Conservation (phyloP, 2,329 filamentous ascomycete genomes). For the Pseudogymnoascus sp. region DNA sequence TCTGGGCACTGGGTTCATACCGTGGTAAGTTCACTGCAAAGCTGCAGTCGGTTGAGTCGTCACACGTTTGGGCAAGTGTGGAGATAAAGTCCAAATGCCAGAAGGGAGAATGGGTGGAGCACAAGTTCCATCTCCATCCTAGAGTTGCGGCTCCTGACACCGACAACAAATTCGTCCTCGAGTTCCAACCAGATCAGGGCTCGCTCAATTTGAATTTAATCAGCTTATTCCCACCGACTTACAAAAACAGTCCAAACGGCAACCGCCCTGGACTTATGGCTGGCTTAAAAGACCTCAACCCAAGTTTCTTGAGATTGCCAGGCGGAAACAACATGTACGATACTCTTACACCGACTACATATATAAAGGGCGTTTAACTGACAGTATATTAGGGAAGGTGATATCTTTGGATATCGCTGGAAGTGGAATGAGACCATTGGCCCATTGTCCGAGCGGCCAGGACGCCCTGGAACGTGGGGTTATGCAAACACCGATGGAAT, state of each 20-base stretch:
- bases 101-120: conserved; percentile 19
- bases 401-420: conserved; percentile 22
- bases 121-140: conserved; percentile 17
- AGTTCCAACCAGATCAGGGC: conserved; percentile 37
- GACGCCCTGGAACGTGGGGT: conserved; percentile 36
- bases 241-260: conserved; percentile 48
- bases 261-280: conserved; percentile 47
- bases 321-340: conserved; percentile 54
- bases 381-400: conserved; percentile 26
- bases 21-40: conserved; percentile 25
- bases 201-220: conserved; percentile 49
- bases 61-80: conserved; percentile 16
- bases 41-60: conserved; percentile 15
- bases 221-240: conserved; percentile 53
- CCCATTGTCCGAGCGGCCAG: conserved; percentile 28
- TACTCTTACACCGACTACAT: not conserved
- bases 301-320: conserved; percentile 55
- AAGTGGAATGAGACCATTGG: conserved; percentile 36
- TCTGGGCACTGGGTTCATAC: conserved; percentile 21
- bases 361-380: conserved; percentile 9
- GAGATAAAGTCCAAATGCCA: conserved; percentile 15
- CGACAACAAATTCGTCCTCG: conserved; percentile 49
- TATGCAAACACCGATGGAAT: conserved; percentile 39
- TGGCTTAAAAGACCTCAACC: conserved; percentile 43
- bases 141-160: conserved; percentile 18